Evolutionary conservation across 2,329 filamentous ascomycete species (phyloP).

Genomic region (Didymella exigua): DNA sequence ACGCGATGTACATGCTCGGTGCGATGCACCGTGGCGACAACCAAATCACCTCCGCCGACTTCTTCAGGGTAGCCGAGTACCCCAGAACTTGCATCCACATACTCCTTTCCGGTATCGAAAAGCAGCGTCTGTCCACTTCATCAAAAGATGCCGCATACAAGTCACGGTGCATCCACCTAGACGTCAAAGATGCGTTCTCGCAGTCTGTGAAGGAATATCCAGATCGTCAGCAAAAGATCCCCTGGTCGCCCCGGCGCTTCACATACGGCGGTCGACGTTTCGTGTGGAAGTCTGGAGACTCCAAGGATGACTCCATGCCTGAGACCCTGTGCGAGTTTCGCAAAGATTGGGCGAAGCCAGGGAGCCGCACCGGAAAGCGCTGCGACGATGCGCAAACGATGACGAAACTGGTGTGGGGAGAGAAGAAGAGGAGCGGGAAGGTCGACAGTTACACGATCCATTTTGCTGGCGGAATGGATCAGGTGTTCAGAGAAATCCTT

Average conservation of each 20-base stretch:
- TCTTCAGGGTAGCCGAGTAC: conserved; percentile 45
- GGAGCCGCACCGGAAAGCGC: conserved; percentile 44
- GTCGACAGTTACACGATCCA: conserved; percentile 48
- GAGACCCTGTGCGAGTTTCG: conserved; percentile 47
- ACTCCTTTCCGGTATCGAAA: conserved; percentile 44
- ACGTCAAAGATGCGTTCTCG: conserved; percentile 39
- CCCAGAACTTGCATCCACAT: conserved; percentile 42
- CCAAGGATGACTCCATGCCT: conserved; percentile 55
- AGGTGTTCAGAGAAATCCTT: conserved; percentile 45
- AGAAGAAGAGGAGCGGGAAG: conserved; percentile 45
- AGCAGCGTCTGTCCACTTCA: conserved; percentile 32
- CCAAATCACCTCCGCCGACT: conserved; percentile 43
- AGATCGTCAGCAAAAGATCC: conserved; percentile 46
- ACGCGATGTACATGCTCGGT: conserved; percentile 45
- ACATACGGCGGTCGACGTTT: conserved; percentile 46
- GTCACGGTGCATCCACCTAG: conserved; percentile 40
- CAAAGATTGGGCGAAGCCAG: conserved; percentile 44
- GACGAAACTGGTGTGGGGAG: conserved; percentile 44
- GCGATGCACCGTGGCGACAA: conserved; percentile 41
- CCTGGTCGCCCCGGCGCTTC: conserved; percentile 47
- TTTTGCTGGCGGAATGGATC: conserved; percentile 46
- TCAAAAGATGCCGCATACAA: conserved; percentile 44
- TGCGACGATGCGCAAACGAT: conserved; percentile 40
- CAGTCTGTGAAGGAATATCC: conserved; percentile 46
- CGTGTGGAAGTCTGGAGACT: conserved; percentile 52